Conservation (phyloP, 371 early-diverging fungal genomes). For the Massospora cicadina region DNA sequence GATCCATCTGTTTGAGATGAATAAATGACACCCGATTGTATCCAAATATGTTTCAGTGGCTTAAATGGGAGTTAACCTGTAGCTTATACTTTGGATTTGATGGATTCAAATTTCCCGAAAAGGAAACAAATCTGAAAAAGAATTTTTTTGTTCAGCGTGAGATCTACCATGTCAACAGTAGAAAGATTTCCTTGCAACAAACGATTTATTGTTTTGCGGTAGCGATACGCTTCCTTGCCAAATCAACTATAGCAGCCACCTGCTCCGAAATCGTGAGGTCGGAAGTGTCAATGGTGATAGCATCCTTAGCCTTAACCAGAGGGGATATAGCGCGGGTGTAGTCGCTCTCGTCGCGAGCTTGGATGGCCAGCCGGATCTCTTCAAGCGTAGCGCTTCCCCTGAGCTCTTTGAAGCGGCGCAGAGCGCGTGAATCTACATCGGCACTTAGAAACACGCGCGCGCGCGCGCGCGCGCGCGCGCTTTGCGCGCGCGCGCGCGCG, state of each 20-base stretch:
- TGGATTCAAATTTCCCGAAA: too few relatives aligned
- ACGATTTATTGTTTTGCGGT: background rate
- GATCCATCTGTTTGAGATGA: background rate
- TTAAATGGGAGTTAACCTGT: too few relatives aligned
- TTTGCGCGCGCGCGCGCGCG: too few relatives aligned
- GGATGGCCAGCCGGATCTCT: slow-evolving; percentile 36
- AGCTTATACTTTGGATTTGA: too few relatives aligned
- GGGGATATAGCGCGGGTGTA: slow-evolving; percentile 56
- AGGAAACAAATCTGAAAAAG: too few relatives aligned
- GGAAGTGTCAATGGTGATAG: slow-evolving; percentile 68
- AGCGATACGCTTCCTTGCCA: slow-evolving; percentile 19
- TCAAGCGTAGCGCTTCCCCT: slow-evolving; percentile 19
- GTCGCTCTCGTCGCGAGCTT: slow-evolving; percentile 60
- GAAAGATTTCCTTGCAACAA: too few relatives aligned
- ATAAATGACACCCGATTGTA: too few relatives aligned
- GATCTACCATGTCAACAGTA: too few relatives aligned
- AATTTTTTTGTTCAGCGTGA: too few relatives aligned
- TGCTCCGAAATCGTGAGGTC: slow-evolving; percentile 52
- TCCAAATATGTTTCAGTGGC: too few relatives aligned
- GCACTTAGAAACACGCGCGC: slow-evolving; percentile 79
- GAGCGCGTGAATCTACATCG: slow-evolving; percentile 49
- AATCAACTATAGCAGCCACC: slow-evolving; percentile 41
- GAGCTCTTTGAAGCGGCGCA: slow-evolving; percentile 52
- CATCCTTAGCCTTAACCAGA: slow-evolving; percentile 57
- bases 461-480: too few relatives aligned